These are phyloP conservation scores for Populus simonii DNA, from an alignment of 345 rosid genomes.

Conservation along the genomic window DNA sequence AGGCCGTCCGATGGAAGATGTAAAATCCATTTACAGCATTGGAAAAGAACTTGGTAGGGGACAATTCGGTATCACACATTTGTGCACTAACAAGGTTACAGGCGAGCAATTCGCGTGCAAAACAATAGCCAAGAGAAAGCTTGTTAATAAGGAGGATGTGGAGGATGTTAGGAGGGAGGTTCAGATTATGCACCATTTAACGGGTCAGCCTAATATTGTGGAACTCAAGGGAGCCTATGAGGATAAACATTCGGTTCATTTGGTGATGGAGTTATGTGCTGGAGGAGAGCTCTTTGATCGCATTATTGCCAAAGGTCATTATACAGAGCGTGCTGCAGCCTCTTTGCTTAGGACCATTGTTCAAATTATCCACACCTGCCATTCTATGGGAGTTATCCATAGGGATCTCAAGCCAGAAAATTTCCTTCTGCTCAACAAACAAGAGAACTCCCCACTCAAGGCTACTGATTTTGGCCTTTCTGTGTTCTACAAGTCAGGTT, in stretches of 20 bases:
- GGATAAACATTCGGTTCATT: conserved; percentile 88
- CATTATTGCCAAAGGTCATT: conserved; percentile 90
- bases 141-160: conserved; percentile 80
- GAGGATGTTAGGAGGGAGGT: conserved; percentile 93
- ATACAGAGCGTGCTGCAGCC: conserved; percentile 87
- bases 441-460: conserved; percentile 78
- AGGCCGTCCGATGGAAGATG: conserved; percentile 90
- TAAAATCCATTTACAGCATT: conserved; percentile 55
- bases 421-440: conserved; percentile 70
- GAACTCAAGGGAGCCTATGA: conserved; percentile 93
- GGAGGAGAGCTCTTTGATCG: conserved; percentile 86
- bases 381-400: too few species aligned
- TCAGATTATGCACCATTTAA: conserved; percentile 87
- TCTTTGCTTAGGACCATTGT: conserved; percentile 81
- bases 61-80: conserved; percentile 83
- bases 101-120: conserved; percentile 88
- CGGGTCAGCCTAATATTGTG: conserved; percentile 84
- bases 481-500: conserved; percentile 87
- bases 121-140: conserved; percentile 82
- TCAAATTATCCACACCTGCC: conserved; percentile 81
- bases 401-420: too few species aligned
- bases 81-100: conserved; percentile 66
- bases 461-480: conserved; percentile 92
- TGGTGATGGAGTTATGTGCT: too few species aligned
- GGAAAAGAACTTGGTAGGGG: conserved; percentile 93